Base-by-base conservation (phyloP, 2,329 filamentous ascomycete species). In the Paecilomyces sp. region DNA sequence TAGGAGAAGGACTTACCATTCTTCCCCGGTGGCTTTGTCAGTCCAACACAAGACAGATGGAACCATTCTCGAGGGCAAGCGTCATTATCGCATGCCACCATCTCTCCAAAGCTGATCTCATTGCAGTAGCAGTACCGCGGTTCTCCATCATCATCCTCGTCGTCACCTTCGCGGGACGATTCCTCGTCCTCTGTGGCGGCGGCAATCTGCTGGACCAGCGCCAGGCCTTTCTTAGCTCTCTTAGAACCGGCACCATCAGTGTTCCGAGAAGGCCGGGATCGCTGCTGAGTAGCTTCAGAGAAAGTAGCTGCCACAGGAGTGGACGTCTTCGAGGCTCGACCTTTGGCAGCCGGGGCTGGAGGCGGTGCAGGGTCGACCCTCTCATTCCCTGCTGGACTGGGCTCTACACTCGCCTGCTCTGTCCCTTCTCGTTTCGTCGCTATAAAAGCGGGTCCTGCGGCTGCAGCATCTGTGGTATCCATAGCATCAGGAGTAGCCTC, bases 71-170 rank as follows among this genome's bases (percentile, higher is more conserved):
- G 82, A 65, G 85, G 82, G 74, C 90, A 92, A 55, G 85, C 83
- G 61, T 88, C 83, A 7, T 85, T 86, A 71, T 92, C 90, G 69
- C 89, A 92, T 2, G 88, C 90, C 52, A 92, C 88, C 90, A 92
- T 92, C 75, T 91, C 89, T 22, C 90, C 89, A 69, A 91, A 92
- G 68, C 88, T 91, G 58, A 91, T 86, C 55, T 87, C 84, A 66
- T 91, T 88, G 72, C 90, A 92, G 75, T 90, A 90, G 73, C 90
- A 91, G 73, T 92, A 92, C 13, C 85, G 81, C 41, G 86, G 88
- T 70, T 92, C 89, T 64, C 89, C 85, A 3, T 83, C 85, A 62
- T 88, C 87, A 41, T 82, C 80, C 36, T 88, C 85, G 7, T 86
- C 85, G 12, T 85, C 87, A 1, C 79, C 79, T 25, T 79, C 80